Evolutionary conservation across 164 flowering plant species (phyloP).

Genomic region (Magnolia sinica): DNA sequence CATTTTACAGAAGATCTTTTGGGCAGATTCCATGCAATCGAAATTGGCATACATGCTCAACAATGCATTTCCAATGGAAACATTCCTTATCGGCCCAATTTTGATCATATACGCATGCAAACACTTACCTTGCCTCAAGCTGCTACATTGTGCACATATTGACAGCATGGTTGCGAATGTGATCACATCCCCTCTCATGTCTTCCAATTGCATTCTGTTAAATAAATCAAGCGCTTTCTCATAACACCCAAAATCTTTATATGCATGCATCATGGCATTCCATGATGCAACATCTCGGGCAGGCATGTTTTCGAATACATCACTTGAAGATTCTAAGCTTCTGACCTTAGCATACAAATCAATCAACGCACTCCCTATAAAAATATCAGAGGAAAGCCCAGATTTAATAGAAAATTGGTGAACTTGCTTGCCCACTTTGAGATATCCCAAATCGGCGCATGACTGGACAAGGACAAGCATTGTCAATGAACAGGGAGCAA

Average conservation of each 20-base stretch:
- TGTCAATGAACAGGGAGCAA: slow-evolving; percentile 30
- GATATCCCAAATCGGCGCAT: slow-evolving; percentile 29
- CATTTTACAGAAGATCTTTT: slow-evolving; percentile 28
- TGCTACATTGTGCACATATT: slow-evolving; percentile 28
- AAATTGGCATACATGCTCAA: slow-evolving; percentile 36
- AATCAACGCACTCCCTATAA: slow-evolving; percentile 39
- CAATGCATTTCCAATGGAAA: slow-evolving; percentile 42
- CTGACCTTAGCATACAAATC: slow-evolving; percentile 42
- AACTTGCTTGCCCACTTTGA: slow-evolving; percentile 36
- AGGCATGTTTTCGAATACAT: slow-evolving; percentile 28
- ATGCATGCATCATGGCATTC: slow-evolving; percentile 49
- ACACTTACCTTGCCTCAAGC: slow-evolving; percentile 31
- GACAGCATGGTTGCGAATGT: slow-evolving; percentile 36
- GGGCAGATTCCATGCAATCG: slow-evolving; percentile 26
- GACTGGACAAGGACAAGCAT: slow-evolving; percentile 41
- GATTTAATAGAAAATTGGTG: slow-evolving; percentile 45
- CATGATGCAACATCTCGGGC: slow-evolving; percentile 46
- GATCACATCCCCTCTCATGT: slow-evolving; percentile 24
- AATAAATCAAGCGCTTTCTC: slow-evolving; percentile 39
- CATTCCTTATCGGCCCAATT: slow-evolving; percentile 29
- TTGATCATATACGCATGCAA: slow-evolving; percentile 45
- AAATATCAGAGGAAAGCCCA: slow-evolving; percentile 27
- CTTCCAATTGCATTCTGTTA: slow-evolving; percentile 29
- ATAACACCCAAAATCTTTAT: slow-evolving; percentile 22
- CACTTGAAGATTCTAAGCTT: slow-evolving; percentile 27